Conservation (phyloP, 305 asterid species). For the Withania somnifera region DNA sequence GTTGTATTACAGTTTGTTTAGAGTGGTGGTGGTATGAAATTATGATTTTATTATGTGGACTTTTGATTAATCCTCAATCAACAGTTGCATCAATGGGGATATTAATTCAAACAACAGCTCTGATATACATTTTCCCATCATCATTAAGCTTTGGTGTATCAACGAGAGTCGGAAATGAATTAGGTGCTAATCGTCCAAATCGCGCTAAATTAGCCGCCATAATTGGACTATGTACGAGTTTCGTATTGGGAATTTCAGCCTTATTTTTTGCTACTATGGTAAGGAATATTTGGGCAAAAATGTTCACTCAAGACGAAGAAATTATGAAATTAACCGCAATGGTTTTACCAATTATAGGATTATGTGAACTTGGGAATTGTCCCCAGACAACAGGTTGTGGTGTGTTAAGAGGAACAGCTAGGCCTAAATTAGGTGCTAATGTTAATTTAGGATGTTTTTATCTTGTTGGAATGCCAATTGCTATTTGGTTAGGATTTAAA, state of each 20-base stretch:
- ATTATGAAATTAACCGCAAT: conserved; percentile 20
- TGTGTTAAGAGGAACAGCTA: conserved; percentile 27
- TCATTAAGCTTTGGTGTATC: conserved; percentile 32
- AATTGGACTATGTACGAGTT: conserved; percentile 22
- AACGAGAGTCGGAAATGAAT: conserved; percentile 30
- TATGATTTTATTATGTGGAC: conserved; percentile 27
- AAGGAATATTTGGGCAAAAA: conserved; percentile 21
- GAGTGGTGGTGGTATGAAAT: conserved; percentile 48
- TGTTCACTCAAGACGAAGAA: conserved; percentile 21
- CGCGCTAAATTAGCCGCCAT: conserved; percentile 24
- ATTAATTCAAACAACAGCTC: conserved; percentile 26
- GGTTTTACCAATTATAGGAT: conserved; percentile 25
- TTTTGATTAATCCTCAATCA: conserved; percentile 20
- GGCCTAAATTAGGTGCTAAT: conserved; percentile 28
- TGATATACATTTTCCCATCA: conserved; percentile 33
- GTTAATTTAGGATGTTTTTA: conserved; percentile 30
- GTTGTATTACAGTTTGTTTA: conserved; percentile 28
- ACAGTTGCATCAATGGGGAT: conserved; percentile 32
- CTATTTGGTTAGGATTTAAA: conserved; percentile 16
- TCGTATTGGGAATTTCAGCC: conserved; percentile 15
- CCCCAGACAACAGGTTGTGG: conserved; percentile 29
- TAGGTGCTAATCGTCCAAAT: conserved; percentile 20
- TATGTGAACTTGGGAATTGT: conserved; percentile 27
- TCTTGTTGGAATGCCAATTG: conserved; percentile 31
- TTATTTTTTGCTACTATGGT: conserved; percentile 15